Evolutionary conservation across 768 basidiomycete genomes (phyloP).

Genomic region (Lentinula edodes): DNA sequence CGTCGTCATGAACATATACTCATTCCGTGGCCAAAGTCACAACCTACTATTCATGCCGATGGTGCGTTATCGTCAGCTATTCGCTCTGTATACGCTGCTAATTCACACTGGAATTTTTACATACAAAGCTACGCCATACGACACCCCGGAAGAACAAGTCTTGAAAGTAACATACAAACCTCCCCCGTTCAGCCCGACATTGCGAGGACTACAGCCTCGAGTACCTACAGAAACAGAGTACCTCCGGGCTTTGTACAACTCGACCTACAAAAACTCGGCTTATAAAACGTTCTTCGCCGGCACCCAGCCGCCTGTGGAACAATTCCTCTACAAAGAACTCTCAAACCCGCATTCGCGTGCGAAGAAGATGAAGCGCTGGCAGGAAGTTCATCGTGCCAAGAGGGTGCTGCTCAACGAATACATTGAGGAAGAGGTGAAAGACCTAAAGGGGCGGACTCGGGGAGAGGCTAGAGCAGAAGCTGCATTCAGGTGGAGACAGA

Average conservation of each 20-base stretch:
- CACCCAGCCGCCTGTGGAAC: constrained; percentile 55
- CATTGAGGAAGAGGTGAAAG: constrained; percentile 45
- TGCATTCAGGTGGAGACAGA: constrained; percentile 64
- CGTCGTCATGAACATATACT: constrained; percentile 32
- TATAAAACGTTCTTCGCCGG: constrained; percentile 38
- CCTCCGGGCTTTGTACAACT: constrained; percentile 53
- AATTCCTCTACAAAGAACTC: constrained; percentile 62
- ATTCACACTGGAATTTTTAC: not conserved
- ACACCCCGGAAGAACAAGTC: constrained; percentile 59
- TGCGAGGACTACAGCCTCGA: constrained; percentile 30
- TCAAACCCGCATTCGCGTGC: constrained; percentile 80
- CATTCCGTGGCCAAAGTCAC: constrained; percentile 68
- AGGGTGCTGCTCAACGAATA: constrained; percentile 47
- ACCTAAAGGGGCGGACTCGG: constrained; percentile 54
- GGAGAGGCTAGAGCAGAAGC: constrained; percentile 70
- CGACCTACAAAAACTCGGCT: constrained; percentile 16
- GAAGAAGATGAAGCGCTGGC: constrained; percentile 77
- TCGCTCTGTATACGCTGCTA: not conserved
- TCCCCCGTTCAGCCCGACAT: constrained; percentile 41
- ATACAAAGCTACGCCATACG: constrained; percentile 49
- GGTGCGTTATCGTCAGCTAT: not conserved
- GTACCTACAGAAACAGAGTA: constrained; percentile 50
- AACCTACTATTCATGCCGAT: constrained; percentile 40
- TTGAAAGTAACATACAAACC: constrained; percentile 66
- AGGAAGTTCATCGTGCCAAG: constrained; percentile 44